These are phyloP conservation scores for Yamadazyma mexicana DNA, from an alignment of 1,139 yeast species.

Conservation along the genomic window DNA sequence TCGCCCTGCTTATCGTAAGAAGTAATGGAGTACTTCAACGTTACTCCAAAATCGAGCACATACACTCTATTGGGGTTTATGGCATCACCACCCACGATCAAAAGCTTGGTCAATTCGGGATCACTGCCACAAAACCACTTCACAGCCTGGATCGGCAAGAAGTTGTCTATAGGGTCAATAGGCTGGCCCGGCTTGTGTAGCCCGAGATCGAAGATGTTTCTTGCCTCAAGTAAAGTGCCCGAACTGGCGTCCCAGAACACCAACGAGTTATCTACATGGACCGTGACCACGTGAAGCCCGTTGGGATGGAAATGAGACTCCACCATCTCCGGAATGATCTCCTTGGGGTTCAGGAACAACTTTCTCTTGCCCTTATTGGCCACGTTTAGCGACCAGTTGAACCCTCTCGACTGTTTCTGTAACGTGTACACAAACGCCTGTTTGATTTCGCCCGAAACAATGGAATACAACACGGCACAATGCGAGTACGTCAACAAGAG, in stretches of 20 bases:
- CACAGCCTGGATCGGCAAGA: slow-evolving; percentile 40
- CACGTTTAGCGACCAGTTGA: slow-evolving; percentile 28
- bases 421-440: slow-evolving; percentile 59
- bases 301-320: slow-evolving; percentile 89
- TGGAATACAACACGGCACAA: slow-evolving; percentile 67
- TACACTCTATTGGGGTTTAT: slow-evolving; percentile 56
- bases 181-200: slow-evolving; percentile 55
- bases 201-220: slow-evolving; percentile 66
- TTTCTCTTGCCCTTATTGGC: slow-evolving; percentile 47
- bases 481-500: slow-evolving; percentile 72
- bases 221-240: slow-evolving; percentile 71
- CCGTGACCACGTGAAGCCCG: slow-evolving; percentile 79
- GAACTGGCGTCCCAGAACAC: slow-evolving; percentile 91
- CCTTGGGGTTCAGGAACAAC: slow-evolving; percentile 41
- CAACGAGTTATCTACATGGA: slow-evolving; percentile 77
- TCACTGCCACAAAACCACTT: slow-evolving; percentile 78
- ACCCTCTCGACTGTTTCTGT: slow-evolving; percentile 32
- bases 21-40: slow-evolving; percentile 76
- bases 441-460: slow-evolving; percentile 59
- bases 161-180: slow-evolving; percentile 14
- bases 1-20: slow-evolving; percentile 81
- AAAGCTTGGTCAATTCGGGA: slow-evolving; percentile 75
- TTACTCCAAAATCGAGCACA: slow-evolving; percentile 74
- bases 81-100: slow-evolving; percentile 69
- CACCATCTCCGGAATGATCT: slow-evolving; percentile 50